phyloP scores from a whole-genome alignment of 2,329 filamentous ascomycete species.

The Arachnomyces sp. region DNA sequence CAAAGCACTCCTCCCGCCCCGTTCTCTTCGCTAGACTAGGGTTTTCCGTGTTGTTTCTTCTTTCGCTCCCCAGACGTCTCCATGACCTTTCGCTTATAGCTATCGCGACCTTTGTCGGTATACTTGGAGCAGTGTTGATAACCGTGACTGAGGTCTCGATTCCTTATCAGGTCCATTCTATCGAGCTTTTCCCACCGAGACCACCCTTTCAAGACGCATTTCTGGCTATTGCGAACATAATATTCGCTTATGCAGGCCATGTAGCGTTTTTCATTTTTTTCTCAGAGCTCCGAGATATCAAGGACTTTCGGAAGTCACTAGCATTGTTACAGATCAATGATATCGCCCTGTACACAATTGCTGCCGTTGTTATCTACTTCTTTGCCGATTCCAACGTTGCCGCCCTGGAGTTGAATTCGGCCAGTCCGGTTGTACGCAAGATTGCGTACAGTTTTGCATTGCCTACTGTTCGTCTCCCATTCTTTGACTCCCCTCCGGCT shows the following conservation, averaged over 20 bases:
- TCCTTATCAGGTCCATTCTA: conserved; percentile 32
- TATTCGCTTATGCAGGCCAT: conserved; percentile 49
- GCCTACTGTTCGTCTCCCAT: conserved; percentile 44
- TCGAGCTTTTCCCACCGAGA: no score
- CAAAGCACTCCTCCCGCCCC: conserved; percentile 54
- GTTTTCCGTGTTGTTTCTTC: conserved; percentile 50
- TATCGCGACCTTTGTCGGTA: conserved; percentile 51
- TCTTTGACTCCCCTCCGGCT: neutral
- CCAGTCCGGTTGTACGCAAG: conserved; percentile 50
- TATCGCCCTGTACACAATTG: conserved; percentile 56
- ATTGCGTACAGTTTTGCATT: conserved; percentile 61
- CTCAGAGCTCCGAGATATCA: conserved; percentile 55
- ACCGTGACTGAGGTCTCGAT: conserved; percentile 61
- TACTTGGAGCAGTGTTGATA: conserved; percentile 56
- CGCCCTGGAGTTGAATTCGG: conserved; percentile 60
- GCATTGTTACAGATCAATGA: conserved; percentile 53
- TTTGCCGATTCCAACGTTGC: conserved; percentile 56
- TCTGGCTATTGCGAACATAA: conserved; percentile 41
- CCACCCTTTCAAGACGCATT: conserved; percentile 49
- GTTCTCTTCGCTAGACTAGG: conserved; percentile 58
- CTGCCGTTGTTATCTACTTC: conserved; percentile 61
- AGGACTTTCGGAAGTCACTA: conserved; percentile 56
- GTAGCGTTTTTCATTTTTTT: conserved; percentile 64
- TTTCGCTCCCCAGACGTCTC: conserved; percentile 54
- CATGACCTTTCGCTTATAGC: conserved; percentile 2